Base-by-base conservation (phyloP, 2,329 filamentous ascomycete genomes). In the Onygenales sp. region DNA sequence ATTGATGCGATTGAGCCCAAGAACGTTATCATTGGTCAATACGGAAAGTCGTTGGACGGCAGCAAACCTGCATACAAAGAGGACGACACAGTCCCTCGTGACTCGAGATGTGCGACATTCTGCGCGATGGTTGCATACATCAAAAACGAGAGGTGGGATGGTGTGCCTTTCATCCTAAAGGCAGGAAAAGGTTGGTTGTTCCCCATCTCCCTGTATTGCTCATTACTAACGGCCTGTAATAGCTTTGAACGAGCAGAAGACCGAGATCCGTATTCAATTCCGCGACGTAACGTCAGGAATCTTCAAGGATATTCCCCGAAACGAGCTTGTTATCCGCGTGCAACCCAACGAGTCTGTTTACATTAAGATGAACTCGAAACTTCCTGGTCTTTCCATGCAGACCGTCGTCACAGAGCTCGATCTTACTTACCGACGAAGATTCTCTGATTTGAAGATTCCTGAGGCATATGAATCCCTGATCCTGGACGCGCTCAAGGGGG, bases 321-420 rank as follows among this genome's bases (percentile, higher is more conserved):
- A 98, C 78, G 93, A 98, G 77, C 86, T 98, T 61, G 93, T 98
- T 65, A 96, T 98, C 78, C 91, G 93, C 62, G 95, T 98, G 60
- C 93, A 98, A 78, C 93, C 93, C 64, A 98, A 98, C 77, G 93
- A 98, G 81, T 95, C 88, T 69, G 91, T 98, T 62, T 98, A 98
- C 77, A 95, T 97, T 74, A 98, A 98, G 84, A 98, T 98, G 93
- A 98, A 98, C 85, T 97, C 92, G 33, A 98, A 98, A 81, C 80
- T 98, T 55, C 94, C 93, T 17, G 93, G 93, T 65, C 79, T 98
- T 65, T 97, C 90, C 78, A 98, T 97, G 91, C 93, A 98, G 80
- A 98, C 93, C 10, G 93, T 97, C 40, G 88, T 96, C 63, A 98
- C 93, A 56, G 93, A 98, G 77, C 87, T 98, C 56, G 93, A 98